These are phyloP conservation scores for Dictyostelium intermedium DNA, from an alignment of 78 protist genomes.

Conservation along the genomic window DNA sequence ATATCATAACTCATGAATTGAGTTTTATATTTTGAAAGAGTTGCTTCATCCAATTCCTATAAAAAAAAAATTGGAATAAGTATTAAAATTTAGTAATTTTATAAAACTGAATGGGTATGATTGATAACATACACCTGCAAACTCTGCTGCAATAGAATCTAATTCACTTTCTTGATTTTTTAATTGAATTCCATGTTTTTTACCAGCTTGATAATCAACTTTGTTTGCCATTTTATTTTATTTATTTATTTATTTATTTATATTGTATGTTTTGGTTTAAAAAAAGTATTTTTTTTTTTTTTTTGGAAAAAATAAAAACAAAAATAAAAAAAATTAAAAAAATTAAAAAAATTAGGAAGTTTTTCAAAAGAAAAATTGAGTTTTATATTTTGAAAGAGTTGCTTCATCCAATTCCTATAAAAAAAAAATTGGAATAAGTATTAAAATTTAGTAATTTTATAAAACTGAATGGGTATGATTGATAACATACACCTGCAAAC, in stretches of 20 bases:
- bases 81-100: background rate
- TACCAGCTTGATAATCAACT: slow-evolving; percentile 57
- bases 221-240: background rate
- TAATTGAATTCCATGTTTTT: slow-evolving; percentile 1
- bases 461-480: too few species aligned
- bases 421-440: too few species aligned
- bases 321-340: too few species aligned
- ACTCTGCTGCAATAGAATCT: slow-evolving; percentile 65
- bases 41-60: slow-evolving; percentile 60
- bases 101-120: too few species aligned
- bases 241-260: background rate
- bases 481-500: slow-evolving; percentile 37
- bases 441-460: background rate
- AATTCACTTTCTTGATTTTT: slow-evolving; percentile 41
- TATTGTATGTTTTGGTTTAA: background rate
- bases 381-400: slow-evolving; percentile 31
- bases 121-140: slow-evolving; percentile 37
- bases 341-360: too few species aligned
- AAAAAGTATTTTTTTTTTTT: background rate
- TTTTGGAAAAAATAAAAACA: background rate
- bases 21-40: slow-evolving; percentile 32
- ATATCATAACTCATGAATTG: slow-evolving; percentile 55
- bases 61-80: too few species aligned
- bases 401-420: slow-evolving; percentile 60
- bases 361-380: too few species aligned